A percentile compares a stretch with the other conserved stretches of the same genome.
phyloP scores from a whole-genome alignment of 495 filamentous ascomycete species.

The Hypomontagnella monticulosa region DNA sequence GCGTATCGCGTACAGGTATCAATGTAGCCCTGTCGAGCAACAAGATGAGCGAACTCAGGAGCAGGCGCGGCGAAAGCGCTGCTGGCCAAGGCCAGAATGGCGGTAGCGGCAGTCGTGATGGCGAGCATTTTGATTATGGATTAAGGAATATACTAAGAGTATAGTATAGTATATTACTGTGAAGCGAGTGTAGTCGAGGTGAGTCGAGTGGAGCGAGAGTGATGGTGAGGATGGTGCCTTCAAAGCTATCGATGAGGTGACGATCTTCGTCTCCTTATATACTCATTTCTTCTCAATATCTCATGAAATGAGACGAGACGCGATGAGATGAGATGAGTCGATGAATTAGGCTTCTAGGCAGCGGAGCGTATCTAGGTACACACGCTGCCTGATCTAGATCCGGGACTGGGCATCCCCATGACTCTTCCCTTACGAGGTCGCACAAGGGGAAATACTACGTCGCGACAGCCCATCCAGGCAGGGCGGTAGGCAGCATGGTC shows the following conservation, averaged over 20 bases:
- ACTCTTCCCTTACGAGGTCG: too few relatives aligned
- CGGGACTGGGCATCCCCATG: too few relatives aligned
- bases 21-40: slow-evolving; percentile 39
- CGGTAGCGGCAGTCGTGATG: slow-evolving; percentile 29
- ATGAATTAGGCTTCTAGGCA: slow-evolving; percentile 4
- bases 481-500: not conserved
- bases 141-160: not conserved
- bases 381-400: not conserved
- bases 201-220: too few relatives aligned
- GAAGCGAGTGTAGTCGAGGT: slow-evolving; percentile 12
- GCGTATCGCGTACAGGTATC: slow-evolving; percentile 23
- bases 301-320: not conserved
- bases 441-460: too few relatives aligned
- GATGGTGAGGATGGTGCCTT: slow-evolving; percentile 25
- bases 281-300: not conserved
- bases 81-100: slow-evolving; percentile 28
- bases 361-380: not conserved
- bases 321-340: slow-evolving; percentile 17
- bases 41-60: slow-evolving; percentile 1
- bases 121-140: slow-evolving; percentile 33
- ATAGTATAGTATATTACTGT: slow-evolving; percentile 7
- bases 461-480: too few relatives aligned
- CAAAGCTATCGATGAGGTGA: slow-evolving; percentile 22
- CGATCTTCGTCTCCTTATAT: slow-evolving; percentile 28
- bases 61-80: slow-evolving; percentile 25